Evolutionary conservation across 2,329 filamentous ascomycete genomes (phyloP).

Genomic region (Cytospora chrysosperma): DNA sequence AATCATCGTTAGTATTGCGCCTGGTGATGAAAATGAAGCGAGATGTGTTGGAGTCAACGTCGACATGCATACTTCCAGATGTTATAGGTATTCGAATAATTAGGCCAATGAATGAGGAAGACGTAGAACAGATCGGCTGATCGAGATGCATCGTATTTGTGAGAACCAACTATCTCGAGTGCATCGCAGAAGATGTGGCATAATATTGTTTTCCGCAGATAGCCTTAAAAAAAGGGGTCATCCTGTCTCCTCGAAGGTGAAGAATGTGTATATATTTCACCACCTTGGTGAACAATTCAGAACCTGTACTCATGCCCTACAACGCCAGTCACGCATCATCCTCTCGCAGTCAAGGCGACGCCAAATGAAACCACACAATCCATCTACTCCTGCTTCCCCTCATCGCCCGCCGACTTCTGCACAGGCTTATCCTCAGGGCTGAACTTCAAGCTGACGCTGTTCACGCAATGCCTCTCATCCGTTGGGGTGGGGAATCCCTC

Average conservation of each 20-base stretch:
- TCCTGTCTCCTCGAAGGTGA: neutral
- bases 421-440: slow-evolving; percentile 60
- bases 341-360: neutral
- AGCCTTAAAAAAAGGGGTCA: neutral
- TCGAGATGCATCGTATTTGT: no score
- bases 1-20: no score
- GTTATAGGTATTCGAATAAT: no score
- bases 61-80: no score
- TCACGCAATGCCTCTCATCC: slow-evolving; percentile 96
- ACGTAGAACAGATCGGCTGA: no score
- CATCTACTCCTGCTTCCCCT: slow-evolving; percentile 30
- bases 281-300: neutral
- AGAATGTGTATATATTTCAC: neutral
- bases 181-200: neutral
- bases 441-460: slow-evolving; percentile 88
- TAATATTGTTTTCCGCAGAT: neutral
- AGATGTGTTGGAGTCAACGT: no score
- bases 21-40: no score
- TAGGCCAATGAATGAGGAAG: no score
- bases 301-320: neutral
- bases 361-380: neutral
- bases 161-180: neutral
- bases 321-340: neutral
- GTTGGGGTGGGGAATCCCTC: slow-evolving; percentile 83
- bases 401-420: slow-evolving; percentile 39